Base-by-base conservation (phyloP, 2,329 filamentous ascomycete species). In the Hymenoscyphus scutula region DNA sequence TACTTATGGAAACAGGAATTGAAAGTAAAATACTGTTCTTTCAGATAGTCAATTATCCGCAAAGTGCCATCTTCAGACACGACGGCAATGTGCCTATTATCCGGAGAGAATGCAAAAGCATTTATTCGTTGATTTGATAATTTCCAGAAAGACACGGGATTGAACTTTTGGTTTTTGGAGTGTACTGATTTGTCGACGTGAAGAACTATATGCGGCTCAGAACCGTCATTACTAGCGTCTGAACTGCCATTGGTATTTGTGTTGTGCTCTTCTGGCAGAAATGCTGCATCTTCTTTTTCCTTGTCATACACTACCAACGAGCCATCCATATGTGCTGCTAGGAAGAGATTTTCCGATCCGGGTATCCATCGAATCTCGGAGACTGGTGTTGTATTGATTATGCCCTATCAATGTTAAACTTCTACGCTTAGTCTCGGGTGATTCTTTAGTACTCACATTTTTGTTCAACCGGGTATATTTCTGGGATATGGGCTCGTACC, bases 401-500 rank as follows among this genome's bases (percentile, higher is more conserved):
- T 84, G 27, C 94, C 94, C 88, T 91, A 62, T 13, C n/a, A 15
- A 53, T 65, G 32, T 67, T 72, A 51, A 66, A 37, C 53, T n/a
- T 38, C 19, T 23, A 45, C 3, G 6, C 25, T 2, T 11, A 23
- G 17, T 37, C n/a, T 25, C 15, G 23, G 13, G 25, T 19, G 5
- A 27, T 29, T 51, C 51, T 48, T 7, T 19, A 34, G n/a, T 57
- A 64, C 83, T 69, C 77, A 90, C 89, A 75, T 98, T 98, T 78
- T 99, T 99, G 74, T 99, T 99, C 71, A 99, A 82, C 23, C 95
- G 88, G 2, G 92, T 91, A 76, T 99, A 99, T 74, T 96, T 92
- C 72, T 98, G 94, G 45, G 92, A 94, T 72, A 97, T 91, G 11
- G 95, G 93, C 76, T 99, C 95, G 81, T 95, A 98, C 95, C 95